Conservation (phyloP, 306 rosid species). For the Sophora flavescens region DNA sequence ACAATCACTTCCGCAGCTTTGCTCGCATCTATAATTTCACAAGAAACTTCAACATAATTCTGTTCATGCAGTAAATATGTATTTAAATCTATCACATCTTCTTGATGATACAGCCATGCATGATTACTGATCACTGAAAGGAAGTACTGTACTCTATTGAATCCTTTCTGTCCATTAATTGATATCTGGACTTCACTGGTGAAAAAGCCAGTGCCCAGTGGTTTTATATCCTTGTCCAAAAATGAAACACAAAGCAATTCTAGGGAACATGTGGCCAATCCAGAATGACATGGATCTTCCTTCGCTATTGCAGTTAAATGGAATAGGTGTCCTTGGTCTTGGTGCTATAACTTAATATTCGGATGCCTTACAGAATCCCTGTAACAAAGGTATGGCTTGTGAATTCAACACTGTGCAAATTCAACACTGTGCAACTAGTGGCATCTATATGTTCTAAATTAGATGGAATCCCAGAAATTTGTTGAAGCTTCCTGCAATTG, state of each 20-base stretch:
- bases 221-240: conserved; percentile 42
- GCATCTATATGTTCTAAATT: conserved; percentile 44
- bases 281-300: conserved; percentile 47
- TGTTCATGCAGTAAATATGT: conserved; percentile 45
- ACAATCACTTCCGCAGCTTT: conserved; percentile 32
- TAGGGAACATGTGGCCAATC: conserved; percentile 42
- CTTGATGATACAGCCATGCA: conserved; percentile 43
- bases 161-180: conserved; percentile 44
- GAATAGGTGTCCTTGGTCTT: conserved; percentile 18
- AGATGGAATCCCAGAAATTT: conserved; percentile 45
- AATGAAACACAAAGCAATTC: conserved; percentile 38
- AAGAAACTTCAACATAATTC: conserved; percentile 46
- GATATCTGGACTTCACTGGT: conserved; percentile 30
- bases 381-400: conserved; percentile 3
- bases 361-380: conserved; percentile 34
- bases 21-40: conserved; percentile 27
- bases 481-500: conserved; percentile 43
- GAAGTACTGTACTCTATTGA: conserved; percentile 33
- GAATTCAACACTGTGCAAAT: conserved; percentile 37
- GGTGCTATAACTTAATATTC: conserved; percentile 45
- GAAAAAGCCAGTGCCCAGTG: conserved; percentile 23
- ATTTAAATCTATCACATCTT: conserved; percentile 44
- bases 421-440: conserved; percentile 41
- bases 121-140: conserved; percentile 40
- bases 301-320: conserved; percentile 25